These are phyloP conservation scores for Penicillium sp. DNA, from an alignment of 2,329 filamentous ascomycete genomes.

Conservation along the genomic window DNA sequence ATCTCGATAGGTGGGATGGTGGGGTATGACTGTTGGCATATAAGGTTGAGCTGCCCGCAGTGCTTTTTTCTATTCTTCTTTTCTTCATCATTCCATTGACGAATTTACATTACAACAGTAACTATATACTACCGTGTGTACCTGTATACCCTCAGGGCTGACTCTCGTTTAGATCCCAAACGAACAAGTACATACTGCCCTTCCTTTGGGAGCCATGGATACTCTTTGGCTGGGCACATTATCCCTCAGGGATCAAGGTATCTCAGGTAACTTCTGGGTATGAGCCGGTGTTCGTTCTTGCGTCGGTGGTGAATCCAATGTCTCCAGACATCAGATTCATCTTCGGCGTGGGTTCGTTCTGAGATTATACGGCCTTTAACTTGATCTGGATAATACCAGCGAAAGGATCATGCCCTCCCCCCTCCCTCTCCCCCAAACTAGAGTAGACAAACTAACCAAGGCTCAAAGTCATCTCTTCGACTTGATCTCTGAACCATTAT, in stretches of 20 bases:
- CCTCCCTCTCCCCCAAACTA: constrained; percentile 39
- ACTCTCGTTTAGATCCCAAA: constrained; percentile 17
- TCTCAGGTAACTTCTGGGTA: constrained; percentile 53
- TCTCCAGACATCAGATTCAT: neutral
- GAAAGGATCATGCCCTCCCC: constrained; percentile 93
- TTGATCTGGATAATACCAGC: constrained; percentile 99
- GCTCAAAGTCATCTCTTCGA: constrained; percentile 23
- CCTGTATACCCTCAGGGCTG: constrained; percentile 10
- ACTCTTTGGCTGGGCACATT: constrained; percentile 41
- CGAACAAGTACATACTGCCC: constrained; percentile 26
- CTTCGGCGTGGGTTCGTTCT: constrained; percentile 40
- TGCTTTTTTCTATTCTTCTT: constrained; percentile 9
- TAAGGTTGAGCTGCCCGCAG: constrained; percentile 25
- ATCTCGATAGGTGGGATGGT: constrained; percentile 7
- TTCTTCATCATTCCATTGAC: constrained; percentile 12
- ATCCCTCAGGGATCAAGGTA: constrained; percentile 49
- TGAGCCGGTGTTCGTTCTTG: constrained; percentile 64
- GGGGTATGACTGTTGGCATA: constrained; percentile 36
- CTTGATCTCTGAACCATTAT: constrained; percentile 55
- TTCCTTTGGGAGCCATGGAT: constrained; percentile 38
- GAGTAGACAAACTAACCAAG: constrained; percentile 44
- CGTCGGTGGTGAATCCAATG: constrained; percentile 28
- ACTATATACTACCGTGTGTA: constrained; percentile 12
- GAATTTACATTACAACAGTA: constrained; percentile 17
- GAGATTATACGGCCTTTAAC: constrained; percentile 89